A percentile compares a stretch with the other conserved stretches of the same genome.
Evolutionary conservation across 352 stramenopile species (phyloP).

Genomic region (Phytophthora niederhauseri): DNA sequence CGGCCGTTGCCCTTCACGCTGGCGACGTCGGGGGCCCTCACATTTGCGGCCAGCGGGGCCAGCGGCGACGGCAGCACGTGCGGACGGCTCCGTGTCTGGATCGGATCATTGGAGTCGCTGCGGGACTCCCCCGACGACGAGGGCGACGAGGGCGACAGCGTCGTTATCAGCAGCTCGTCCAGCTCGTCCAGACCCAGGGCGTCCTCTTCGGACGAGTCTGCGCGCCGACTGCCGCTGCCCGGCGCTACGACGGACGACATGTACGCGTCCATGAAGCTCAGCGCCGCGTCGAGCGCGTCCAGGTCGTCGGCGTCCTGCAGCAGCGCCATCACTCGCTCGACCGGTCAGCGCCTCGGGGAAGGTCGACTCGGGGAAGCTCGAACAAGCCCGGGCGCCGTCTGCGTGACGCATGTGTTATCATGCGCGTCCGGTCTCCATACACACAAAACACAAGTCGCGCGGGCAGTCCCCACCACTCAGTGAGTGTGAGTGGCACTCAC

Average conservation of each 20-base stretch:
- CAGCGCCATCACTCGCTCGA: conserved; percentile 11
- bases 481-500: too few relatives aligned
- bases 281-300: conserved; percentile 32
- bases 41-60: conserved; percentile 1
- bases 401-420: conserved; percentile 16
- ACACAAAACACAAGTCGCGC: neutral
- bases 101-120: too few relatives aligned
- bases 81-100: too few relatives aligned
- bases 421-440: neutral
- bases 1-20: conserved; percentile 31
- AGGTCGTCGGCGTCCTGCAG: conserved; percentile 30
- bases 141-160: conserved; percentile 12
- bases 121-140: conserved; percentile 12
- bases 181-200: conserved; percentile 12
- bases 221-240: neutral
- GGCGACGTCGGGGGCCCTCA: conserved; percentile 10
- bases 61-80: conserved; percentile 22
- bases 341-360: neutral
- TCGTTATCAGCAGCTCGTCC: conserved; percentile 23
- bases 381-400: too few relatives aligned
- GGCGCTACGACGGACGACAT: neutral
- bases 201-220: neutral
- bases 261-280: conserved; percentile 34
- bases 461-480: conserved; percentile 8
- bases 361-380: neutral